Base-by-base conservation (phyloP, 2,329 filamentous ascomycete species). In the Colletotrichum simmondsii region DNA sequence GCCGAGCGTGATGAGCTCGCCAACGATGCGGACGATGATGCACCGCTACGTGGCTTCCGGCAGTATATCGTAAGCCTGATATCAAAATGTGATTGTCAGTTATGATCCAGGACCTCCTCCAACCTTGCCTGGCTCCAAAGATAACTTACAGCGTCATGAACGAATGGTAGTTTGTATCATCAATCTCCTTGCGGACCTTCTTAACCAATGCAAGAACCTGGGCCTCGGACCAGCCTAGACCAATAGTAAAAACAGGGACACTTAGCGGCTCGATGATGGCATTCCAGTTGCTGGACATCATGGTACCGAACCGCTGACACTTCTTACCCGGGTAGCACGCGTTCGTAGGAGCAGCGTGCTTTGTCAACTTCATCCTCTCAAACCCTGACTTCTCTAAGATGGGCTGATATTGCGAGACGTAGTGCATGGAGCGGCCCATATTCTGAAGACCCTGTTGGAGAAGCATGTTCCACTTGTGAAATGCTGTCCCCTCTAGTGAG, bases 111-210 rank as follows among this genome's bases (percentile, higher is more conserved):
- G 42, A 11, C 16, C 19, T 22, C 42, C 16, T 19, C 37, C 37
- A 5, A 49, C 42, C 42, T 49, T n/a, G 19, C 42, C 19, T 56
- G 61, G 79, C 16, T 52, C 26, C 22, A 16, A 5, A n/a, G 28
- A 53, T 19, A 10, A 56, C 81, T 80, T 75, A 84, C 81, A 84
- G 77, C 16, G 82, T 80, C 78, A 82, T 84, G 73, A 81, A 85
- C 0, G 79, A 78, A 56, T 85, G 84, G 12, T 83, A 79, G 0
- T 72, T 71, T 26, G 76, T 80, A 37, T 84, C 77, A 54, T 72
- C 79, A 75, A 85, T 78, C 32, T 83, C 81, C 1, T 69, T 75
- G 22, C 80, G 79, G 19, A 81, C 81, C 11, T 80, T 77, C 22
- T 77, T 74, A 16, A 83, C 74, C 54, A 83, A 82, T 6, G 79